Evolutionary conservation across 176 grass and related monocot species (phyloP), one percentile per base, ranked within the genome.

Genomic region (Cocos nucifera): DNA sequence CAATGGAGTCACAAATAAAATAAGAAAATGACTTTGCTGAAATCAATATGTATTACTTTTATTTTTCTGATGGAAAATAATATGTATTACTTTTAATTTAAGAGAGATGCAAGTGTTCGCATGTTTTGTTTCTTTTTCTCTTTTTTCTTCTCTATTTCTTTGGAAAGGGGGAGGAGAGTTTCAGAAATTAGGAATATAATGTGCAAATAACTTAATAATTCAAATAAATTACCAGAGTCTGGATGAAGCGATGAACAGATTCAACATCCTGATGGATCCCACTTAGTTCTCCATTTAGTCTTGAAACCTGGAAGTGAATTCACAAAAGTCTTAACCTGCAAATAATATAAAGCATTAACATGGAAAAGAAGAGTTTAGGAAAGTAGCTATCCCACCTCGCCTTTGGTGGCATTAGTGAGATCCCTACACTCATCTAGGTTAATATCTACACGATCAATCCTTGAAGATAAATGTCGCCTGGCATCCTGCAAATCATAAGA

Each of bases 221-320:
- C 35, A 44, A 44, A 44, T 12, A 44, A 12, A 71, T 71, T 65
- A 90, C 91, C 83, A 96, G 80, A 77, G 44, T 90, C 64, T 83
- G 86, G 53, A 90, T 83, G 58, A 87, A 83, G 66, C 66, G 86
- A 74, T 96, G 91, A 76, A 96, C 83, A 79, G 86, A 75, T 78
- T 90, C 71, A 80, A 96, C 83, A 50, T 96, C 91, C 69, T 81
- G 57, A 61, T 90, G 78, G 24, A 85, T 79, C 62, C 64, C 66
- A 72, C 57, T 87, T 66, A 96, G 63, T 71, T 96, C 86, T 62
- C 73, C 80, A 72, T 90, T 74, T 56, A 95, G 78, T 29, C 70
- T 57, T 74, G 80, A 67, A 48, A 95, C 86, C 90, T 95, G 67
- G 26, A 5, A 74, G 64, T 75, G 19, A 58, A 50, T 77, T 74